phyloP scores from a whole-genome alignment of 2,329 filamentous ascomycete genomes.

The Coniochaeta sp. region DNA sequence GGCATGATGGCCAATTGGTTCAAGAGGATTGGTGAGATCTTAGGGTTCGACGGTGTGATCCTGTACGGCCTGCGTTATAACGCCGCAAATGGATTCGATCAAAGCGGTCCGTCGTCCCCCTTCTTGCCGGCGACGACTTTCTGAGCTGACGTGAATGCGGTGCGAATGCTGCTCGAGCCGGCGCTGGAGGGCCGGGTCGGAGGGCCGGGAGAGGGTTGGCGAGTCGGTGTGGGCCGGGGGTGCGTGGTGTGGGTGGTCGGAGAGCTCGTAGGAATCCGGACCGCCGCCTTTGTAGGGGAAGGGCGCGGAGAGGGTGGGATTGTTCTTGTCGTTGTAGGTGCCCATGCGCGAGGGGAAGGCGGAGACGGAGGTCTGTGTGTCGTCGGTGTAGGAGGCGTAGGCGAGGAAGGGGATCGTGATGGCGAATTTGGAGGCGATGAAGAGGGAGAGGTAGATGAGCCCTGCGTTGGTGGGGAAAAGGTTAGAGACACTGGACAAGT shows the following conservation, averaged over 20 bases:
- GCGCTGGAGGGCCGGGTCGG: slow-evolving; percentile 20
- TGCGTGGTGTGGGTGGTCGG: slow-evolving; percentile 11
- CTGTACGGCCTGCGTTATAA: slow-evolving; percentile 6
- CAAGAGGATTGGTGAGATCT: slow-evolving; percentile 8
- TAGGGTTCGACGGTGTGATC: slow-evolving; percentile 3
- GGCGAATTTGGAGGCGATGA: slow-evolving; percentile 75
- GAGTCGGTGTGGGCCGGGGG: slow-evolving; percentile 11
- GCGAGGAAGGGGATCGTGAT: slow-evolving; percentile 66
- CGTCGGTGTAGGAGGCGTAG: slow-evolving; percentile 36
- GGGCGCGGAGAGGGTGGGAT: slow-evolving; percentile 14
- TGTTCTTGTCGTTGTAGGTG: too few species aligned
- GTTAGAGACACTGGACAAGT: not conserved
- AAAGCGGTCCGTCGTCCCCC: not conserved
- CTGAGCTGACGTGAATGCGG: slow-evolving; percentile 21
- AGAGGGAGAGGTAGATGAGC: slow-evolving; percentile 78
- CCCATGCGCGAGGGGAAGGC: slow-evolving; percentile 68
- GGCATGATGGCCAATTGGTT: slow-evolving; percentile 10
- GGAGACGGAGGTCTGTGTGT: slow-evolving; percentile 36
- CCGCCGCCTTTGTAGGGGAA: slow-evolving; percentile 21
- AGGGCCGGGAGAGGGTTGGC: slow-evolving; percentile 18
- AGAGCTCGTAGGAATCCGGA: slow-evolving; percentile 25
- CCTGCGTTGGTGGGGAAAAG: too few species aligned
- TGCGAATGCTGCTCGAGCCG: slow-evolving; percentile 27
- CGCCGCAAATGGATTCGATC: slow-evolving; percentile 6
- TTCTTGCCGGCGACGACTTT: too few species aligned